Base-by-base conservation (phyloP, 306 rosid species). In the Vicia sativa region DNA sequence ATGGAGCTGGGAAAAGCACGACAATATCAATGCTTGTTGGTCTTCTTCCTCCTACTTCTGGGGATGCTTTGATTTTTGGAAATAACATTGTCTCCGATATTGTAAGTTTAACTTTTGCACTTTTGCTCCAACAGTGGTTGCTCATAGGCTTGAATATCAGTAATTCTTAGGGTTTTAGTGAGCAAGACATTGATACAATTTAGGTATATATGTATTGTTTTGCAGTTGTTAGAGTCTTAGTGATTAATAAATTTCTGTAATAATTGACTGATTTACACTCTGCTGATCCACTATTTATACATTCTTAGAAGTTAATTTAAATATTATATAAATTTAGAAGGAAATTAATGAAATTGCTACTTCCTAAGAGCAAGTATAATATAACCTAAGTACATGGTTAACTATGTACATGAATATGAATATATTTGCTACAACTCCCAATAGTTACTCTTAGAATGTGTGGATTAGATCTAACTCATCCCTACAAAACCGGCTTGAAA, bases 21-120 rank as follows among this genome's bases (percentile, higher is more conserved):
- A 87, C 98, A 35, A 90, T 92, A 72, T 87, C 98, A 41, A 92
- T 92, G 96, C 96, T 92, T 65, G 98, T 92, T 70, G 98, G 98
- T 65, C 96, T 90, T 72, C 77, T 86, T 89, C 82, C 82, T 69
- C 98, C 98, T 65, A 84, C 96, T 78, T 82, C 90, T 28, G 98
- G 98, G 77, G 98, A 92, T 80, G 98, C 98, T 72, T 76, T 85
- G 77, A 83, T 92, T 70, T 88, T 87, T 74, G 96, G 98, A 78
- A 87, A 90, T 73, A 92, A 82, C 82, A 87, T 92, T 68, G 38
- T 74, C 34, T 77, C 86, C 3, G 93, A 87, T 46, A 90, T 92
- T 90, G 98, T 90, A 78, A 84, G 77, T 72, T 41, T 83, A 81
- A 78, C 72, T 68, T 53, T 72, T 67, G 14, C 67, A 78, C 72